Base-by-base conservation (phyloP, 2,329 filamentous ascomycete species). In the Talaromyces marneffei region DNA sequence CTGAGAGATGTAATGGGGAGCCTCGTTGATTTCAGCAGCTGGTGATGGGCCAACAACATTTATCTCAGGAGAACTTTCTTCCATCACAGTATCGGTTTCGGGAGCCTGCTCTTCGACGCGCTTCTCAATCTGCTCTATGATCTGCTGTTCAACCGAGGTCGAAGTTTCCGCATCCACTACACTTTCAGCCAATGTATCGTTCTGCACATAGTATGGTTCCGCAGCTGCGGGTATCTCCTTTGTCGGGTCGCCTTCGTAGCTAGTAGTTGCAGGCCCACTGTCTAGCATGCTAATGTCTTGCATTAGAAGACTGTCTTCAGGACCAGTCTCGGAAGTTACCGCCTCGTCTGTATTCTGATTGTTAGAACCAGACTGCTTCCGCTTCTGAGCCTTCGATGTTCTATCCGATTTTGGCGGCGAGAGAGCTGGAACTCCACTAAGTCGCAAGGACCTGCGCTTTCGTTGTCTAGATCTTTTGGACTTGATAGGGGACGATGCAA, bases 361-460 rank as follows among this genome's bases (percentile, higher is more conserved):
- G 14, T 40, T 53, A 12, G 39, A n/a, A 31, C 39, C 33, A 10
- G 25, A 14, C 4, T 53, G 60, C 7, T 59, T 54, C 18, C 25
- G 48, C 31, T 25, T 62, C 10, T 57, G 48, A 23, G 56, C 50
- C 31, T 39, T 57, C n/a, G 33, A 18, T 10, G 14, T 46, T 29
- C 12, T 31, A 10, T 29, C 46, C 14, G 25, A 20, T 10, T 40
- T 40, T 14, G 52, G 29, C 27, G 57, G 48, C 6, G 59, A 60
- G 14, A 54, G 52, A 29, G 53, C 53, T 20, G 55, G 25, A 10
- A 60, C 44, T 55, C 59, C 63, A 58, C 59, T 64, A 31, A 65
- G 62, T 31, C 63, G 59, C 27, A 44, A 29, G 10, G 63, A 65
- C 20, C 62, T 58, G 31, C 64, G 57, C 31, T 48, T 61, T 53